A percentile compares a stretch with the other conserved stretches of the same genome.
Evolutionary conservation across 352 stramenopile genomes (phyloP).

Genomic region (Phytophthora kernoviae): DNA sequence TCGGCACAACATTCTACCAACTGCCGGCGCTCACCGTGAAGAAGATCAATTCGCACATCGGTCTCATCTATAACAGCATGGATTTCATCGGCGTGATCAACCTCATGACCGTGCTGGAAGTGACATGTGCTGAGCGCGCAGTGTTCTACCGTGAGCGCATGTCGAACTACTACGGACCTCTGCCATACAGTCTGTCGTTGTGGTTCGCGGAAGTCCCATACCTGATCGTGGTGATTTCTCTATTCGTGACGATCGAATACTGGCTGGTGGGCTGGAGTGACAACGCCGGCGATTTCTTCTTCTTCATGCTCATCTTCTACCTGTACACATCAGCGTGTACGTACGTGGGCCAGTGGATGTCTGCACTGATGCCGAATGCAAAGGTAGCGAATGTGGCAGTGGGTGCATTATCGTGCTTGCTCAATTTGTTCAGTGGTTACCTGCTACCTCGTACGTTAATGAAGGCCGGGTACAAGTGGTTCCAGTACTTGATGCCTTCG

Average conservation of each 20-base stretch:
- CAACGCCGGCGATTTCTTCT: conserved; percentile 33
- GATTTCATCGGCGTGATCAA: conserved; percentile 66
- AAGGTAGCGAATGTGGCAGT: conserved; percentile 76
- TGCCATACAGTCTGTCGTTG: conserved; percentile 65
- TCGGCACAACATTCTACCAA: conserved; percentile 60
- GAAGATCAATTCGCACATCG: conserved; percentile 59
- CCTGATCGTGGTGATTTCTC: conserved; percentile 36
- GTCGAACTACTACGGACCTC: conserved; percentile 68
- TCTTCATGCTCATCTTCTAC: conserved; percentile 42
- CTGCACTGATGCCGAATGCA: conserved; percentile 57
- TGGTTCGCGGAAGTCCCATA: conserved; percentile 62
- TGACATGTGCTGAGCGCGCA: conserved; percentile 50
- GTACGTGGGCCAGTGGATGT: conserved; percentile 70
- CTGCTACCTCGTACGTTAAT: conserved; percentile 45
- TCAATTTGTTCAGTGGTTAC: conserved; percentile 64
- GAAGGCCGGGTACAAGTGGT: conserved; percentile 56
- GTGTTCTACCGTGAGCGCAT: conserved; percentile 70
- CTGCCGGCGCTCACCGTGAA: conserved; percentile 21
- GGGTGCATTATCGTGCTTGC: conserved; percentile 54
- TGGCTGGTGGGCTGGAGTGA: conserved; percentile 52
- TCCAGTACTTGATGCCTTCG: conserved; percentile 58
- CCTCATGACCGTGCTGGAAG: conserved; percentile 61
- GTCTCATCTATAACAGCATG: conserved; percentile 67
- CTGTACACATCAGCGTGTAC: conserved; percentile 59
- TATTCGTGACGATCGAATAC: conserved; percentile 63